Evolutionary conservation across 805 yeast genomes (phyloP).

Genomic region (Metschnikowia cubensis): DNA sequence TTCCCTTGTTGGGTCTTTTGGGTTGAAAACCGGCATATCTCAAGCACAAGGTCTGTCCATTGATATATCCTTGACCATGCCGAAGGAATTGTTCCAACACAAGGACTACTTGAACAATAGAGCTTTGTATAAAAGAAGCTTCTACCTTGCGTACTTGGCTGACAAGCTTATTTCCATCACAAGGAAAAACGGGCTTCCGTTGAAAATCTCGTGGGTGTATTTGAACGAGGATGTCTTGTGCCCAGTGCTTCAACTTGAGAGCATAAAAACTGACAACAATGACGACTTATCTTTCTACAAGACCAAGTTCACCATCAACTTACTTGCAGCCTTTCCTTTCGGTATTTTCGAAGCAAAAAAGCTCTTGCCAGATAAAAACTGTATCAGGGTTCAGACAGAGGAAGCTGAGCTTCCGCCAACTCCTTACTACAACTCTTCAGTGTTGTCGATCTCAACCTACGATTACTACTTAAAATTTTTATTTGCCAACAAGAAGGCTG

Average conservation of each 20-base stretch:
- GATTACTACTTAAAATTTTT: slow-evolving; percentile 70
- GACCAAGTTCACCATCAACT: slow-evolving; percentile 66
- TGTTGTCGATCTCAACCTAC: slow-evolving; percentile 65
- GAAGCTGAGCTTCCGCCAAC: slow-evolving; percentile 60
- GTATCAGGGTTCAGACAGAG: slow-evolving; percentile 65
- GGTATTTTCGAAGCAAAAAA: slow-evolving; percentile 72
- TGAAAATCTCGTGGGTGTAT: slow-evolving; percentile 59
- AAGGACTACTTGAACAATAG: slow-evolving; percentile 90
- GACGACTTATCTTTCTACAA: slow-evolving; percentile 55
- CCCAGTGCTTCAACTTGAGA: slow-evolving; percentile 67
- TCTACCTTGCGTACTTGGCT: slow-evolving; percentile 76
- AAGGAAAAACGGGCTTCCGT: slow-evolving; percentile 53
- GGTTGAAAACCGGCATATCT: slow-evolving; percentile 74
- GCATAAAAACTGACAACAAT: slow-evolving; percentile 45
- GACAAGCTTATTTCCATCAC: slow-evolving; percentile 54
- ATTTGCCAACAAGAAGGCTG: slow-evolving; percentile 67
- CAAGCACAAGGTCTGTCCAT: slow-evolving; percentile 61
- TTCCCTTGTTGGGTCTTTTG: slow-evolving; percentile 84
- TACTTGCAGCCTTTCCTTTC: slow-evolving; percentile 69
- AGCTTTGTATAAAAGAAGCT: slow-evolving; percentile 85
- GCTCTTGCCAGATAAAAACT: slow-evolving; percentile 73
- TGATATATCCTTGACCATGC: slow-evolving; percentile 84
- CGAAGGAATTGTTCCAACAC: slow-evolving; percentile 64
- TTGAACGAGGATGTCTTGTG: slow-evolving; percentile 72
- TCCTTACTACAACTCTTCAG: slow-evolving; percentile 79